These are phyloP conservation scores for Leptographium wingfieldii DNA, from an alignment of 2,329 filamentous ascomycete genomes.

Conservation along the genomic window DNA sequence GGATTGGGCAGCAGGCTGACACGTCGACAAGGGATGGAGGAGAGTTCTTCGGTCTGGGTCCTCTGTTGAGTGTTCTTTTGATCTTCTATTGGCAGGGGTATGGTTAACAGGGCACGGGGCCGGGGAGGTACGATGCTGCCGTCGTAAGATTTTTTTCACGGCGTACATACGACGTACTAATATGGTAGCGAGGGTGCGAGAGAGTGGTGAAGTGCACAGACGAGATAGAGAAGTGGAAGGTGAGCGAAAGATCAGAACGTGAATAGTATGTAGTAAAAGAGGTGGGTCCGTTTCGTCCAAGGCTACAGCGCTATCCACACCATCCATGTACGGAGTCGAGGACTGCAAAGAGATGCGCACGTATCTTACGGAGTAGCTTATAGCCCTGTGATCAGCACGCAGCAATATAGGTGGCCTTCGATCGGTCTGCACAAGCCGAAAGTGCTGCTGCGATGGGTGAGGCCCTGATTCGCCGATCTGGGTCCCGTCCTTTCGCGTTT, in stretches of 20 bases:
- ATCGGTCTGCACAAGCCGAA: background rate
- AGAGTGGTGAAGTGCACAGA: background rate
- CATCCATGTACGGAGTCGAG: background rate
- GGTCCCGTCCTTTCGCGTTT: too few species aligned
- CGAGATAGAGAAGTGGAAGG: background rate
- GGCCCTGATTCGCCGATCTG: background rate
- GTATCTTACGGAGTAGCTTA: background rate
- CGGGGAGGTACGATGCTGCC: background rate
- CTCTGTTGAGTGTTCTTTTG: background rate
- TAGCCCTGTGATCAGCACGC: background rate
- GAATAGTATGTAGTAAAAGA: background rate
- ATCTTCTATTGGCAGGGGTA: conserved; percentile 3
- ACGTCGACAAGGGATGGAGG: conserved; percentile 11
- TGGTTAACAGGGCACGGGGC: background rate
- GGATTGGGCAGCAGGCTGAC: conserved; percentile 13
- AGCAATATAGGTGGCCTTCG: background rate
- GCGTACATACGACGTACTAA: background rate
- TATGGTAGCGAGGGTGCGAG: background rate
- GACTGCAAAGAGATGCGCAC: too few species aligned
- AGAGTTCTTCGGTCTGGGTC: background rate
- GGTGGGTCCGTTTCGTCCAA: background rate
- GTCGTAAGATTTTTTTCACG: background rate
- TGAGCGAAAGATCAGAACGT: background rate
- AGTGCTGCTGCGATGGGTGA: background rate
- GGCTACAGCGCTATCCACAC: background rate